A percentile compares a stretch with the other conserved stretches of the same genome.
These are phyloP conservation scores for Termitomyces sp. DNA, from an alignment of 768 basidiomycete genomes.

Conservation along the genomic window DNA sequence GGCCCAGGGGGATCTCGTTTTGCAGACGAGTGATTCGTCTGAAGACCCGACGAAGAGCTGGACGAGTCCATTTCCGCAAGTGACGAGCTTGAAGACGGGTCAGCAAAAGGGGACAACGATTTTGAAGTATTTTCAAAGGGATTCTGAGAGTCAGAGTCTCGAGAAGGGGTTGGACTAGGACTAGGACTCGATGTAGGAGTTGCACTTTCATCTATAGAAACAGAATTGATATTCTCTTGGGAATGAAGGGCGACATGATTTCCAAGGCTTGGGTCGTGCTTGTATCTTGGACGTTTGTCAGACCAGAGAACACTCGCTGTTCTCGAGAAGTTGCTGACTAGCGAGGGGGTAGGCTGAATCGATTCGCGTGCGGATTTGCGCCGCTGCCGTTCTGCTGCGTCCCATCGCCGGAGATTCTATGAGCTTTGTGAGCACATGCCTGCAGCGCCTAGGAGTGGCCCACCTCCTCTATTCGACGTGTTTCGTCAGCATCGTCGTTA, in stretches of 20 bases:
- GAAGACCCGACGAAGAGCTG: constrained; percentile 5
- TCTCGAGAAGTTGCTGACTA: constrained; percentile 54
- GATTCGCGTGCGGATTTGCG: constrained; percentile 71
- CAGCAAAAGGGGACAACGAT: constrained; percentile 46
- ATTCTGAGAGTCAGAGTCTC: constrained; percentile 27
- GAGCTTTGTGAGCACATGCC: constrained; percentile 7
- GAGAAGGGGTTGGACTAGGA: constrained; percentile 16
- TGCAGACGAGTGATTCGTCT: constrained; percentile 3
- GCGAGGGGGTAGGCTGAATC: constrained; percentile 28
- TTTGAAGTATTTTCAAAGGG: constrained; percentile 47
- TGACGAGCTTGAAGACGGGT: constrained; percentile 23
- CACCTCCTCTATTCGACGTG: constrained; percentile 71
- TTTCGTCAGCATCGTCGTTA: constrained; percentile 62
- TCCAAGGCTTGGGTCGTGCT: constrained; percentile 28
- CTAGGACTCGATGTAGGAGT: constrained; percentile 26
- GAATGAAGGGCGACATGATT: constrained; percentile 44
- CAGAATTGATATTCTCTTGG: constrained; percentile 45
- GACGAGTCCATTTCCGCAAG: constrained; percentile 20
- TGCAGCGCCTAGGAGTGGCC: constrained; percentile 5
- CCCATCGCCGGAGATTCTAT: constrained; percentile 77
- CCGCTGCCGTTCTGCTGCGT: constrained; percentile 68
- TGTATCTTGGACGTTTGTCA: constrained; percentile 29
- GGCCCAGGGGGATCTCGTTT: constrained; percentile 28
- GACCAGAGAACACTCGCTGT: constrained; percentile 58
- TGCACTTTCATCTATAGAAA: constrained; percentile 48